Evolutionary conservation across 371 early-diverging fungal genomes (phyloP), one percentile per base, ranked within the genome.

Genomic region (Circinella umbellata): DNA sequence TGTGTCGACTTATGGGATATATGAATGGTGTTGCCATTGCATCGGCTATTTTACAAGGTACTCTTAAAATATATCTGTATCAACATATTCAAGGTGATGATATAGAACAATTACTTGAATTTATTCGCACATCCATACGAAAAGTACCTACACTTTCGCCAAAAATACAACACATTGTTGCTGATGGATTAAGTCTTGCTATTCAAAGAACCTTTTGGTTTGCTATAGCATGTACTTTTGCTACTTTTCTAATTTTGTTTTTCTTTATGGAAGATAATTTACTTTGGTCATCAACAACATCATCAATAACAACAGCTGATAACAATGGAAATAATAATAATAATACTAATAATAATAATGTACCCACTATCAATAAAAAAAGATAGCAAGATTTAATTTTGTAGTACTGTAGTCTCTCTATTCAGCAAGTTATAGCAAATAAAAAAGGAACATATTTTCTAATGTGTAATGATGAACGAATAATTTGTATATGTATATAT

Each of bases 61-160:
- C 27, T 4, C 47, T 63, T n/a, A 63, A 63, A 20, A 34, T 46
- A 4, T 47, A 38, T 18, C 20, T 63, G 27, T 35, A 63, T 63
- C n/a, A 63, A 27, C 63, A 47, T 63, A 10, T 63, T 11, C 7
- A 63, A 20, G 63, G 63, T 47, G 47, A 39, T 20, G 63, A 63
- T 47, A 46, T 38, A 18, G 13, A 27, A 17, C 14, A 38, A 46
- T 39, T 66, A n/a, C 15, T 66, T 20, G 66, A 55, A 46, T 66
- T 76, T 61, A 75, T 75, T 9, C 73, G 82, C 17, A 83, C 75
- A 4, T 77, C 78, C 1, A 75, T 80, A 17, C 65, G 74, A 8
- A 72, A 75, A 42, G 69, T 78, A 18, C 75, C 68, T 37, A 67
- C 68, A 9, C 64, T 82, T 8, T 74, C 76, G 0, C 72, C 68